Evolutionary conservation across 148 eudicot species (phyloP), one percentile per base, ranked within the genome.

Genomic region (Silene conica): DNA sequence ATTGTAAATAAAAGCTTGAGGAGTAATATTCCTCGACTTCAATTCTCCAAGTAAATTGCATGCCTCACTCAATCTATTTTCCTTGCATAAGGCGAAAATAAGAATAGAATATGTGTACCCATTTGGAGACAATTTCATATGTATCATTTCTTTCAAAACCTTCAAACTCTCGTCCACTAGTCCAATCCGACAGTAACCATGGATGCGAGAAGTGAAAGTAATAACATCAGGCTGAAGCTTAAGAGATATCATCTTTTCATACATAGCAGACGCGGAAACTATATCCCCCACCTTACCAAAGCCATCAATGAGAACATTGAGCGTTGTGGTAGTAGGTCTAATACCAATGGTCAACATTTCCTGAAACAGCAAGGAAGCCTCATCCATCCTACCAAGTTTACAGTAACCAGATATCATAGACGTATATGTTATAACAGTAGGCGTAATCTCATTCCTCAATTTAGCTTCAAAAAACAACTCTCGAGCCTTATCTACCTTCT

Each of bases 361-460:
- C 67, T 84, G 69, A 31, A 83, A 87, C 63, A 92, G 75, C 6
- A n/a, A 18, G 3, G 65, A 77, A 52, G 98, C 98, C 71, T 80
- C 83, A 41, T 86, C 83, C 97, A 90, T 85, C 79, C 82, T 85
- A 64, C 87, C 89, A 59, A 81, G 45, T 78, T 89, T 95, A 80
- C 93, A 90, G 69, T 82, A 87, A 31, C 93, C 91, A 21, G 85
- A 83, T 80, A 95, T 92, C 28, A 90, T 73, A 23, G 96, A 74
- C 8, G 98, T 88, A 86, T 83, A 95, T 41, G 96, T 92, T 58
- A 82, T 86, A 75, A 85, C 93, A 81, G 89, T 87, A 1, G 98
- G 93, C 22, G 82, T 76, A 41, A 86, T 57, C 50, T 57, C 83
- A 78, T 68, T 66, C 66, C 81, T 80, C 0, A 75, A 80, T 67